Evolutionary conservation across 371 early-diverging fungal genomes (phyloP).

Genomic region (Phascolomyces articulosus): DNA sequence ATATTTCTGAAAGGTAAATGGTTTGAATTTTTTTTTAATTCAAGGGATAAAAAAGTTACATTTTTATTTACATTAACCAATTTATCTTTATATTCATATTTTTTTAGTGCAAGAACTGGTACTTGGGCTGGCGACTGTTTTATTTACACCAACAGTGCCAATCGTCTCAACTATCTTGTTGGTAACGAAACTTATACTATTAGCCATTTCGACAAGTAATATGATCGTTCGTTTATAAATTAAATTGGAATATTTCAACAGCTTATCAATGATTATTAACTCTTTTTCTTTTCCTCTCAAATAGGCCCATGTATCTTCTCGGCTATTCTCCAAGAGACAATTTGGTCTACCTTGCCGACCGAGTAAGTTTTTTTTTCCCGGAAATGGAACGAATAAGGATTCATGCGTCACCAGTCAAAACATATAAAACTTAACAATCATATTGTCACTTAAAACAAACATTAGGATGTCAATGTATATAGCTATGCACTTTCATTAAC

Average conservation of each 20-base stretch:
- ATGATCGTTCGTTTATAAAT: constrained; percentile 11
- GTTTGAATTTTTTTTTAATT: too few species aligned
- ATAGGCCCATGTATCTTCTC: constrained; percentile 82
- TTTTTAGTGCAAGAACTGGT: constrained; percentile 86
- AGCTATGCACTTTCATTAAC: constrained; percentile 91
- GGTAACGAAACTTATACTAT: constrained; percentile 92
- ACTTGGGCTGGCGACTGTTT: constrained; percentile 98
- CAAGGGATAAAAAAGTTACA: too few species aligned
- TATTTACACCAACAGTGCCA: constrained; percentile 89
- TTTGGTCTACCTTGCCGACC: constrained; percentile 92
- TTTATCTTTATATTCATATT: too few species aligned
- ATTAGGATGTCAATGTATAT: constrained; percentile 83
- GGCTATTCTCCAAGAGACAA: constrained; percentile 95
- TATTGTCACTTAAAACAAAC: too few species aligned
- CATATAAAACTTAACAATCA: neutral
- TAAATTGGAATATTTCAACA: too few species aligned
- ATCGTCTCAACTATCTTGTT: constrained; percentile 94
- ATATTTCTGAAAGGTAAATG: constrained; percentile 80
- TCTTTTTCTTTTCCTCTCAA: neutral
- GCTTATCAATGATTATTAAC: neutral
- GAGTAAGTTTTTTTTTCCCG: constrained; percentile 35
- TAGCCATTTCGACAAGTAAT: constrained; percentile 87
- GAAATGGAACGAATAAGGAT: neutral
- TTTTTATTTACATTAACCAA: too few species aligned
- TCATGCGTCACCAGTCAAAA: too few species aligned